Conservation (phyloP, 768 basidiomycete genomes). For the Russula ochroleuca region DNA sequence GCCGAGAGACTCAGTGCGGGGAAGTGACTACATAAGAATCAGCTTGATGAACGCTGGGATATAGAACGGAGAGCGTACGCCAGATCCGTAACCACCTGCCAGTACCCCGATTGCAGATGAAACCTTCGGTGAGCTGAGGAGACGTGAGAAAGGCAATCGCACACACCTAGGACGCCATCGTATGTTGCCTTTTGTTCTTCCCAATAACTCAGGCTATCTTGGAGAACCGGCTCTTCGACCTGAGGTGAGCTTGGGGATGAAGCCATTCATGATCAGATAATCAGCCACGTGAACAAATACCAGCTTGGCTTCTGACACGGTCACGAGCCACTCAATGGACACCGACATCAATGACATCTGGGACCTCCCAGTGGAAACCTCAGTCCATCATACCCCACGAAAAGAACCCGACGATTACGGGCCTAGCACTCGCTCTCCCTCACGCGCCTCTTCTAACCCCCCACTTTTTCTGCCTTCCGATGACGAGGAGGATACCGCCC, state of each 20-base stretch:
- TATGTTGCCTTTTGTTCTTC: constrained; percentile 70
- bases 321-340: constrained; percentile 21
- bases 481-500: constrained; percentile 46
- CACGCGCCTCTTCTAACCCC: constrained; percentile 34
- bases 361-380: constrained; percentile 43
- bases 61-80: constrained; percentile 35
- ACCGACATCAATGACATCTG: constrained; percentile 53
- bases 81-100: constrained; percentile 55
- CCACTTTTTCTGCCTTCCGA: constrained; percentile 55
- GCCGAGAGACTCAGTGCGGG: constrained; percentile 84
- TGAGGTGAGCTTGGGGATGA: neutral
- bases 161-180: constrained; percentile 79
- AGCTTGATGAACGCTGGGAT: constrained; percentile 12
- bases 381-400: constrained; percentile 31
- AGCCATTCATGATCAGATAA: neutral
- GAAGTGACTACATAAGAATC: constrained; percentile 59
- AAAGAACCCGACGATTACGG: constrained; percentile 28
- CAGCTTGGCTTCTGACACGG: constrained; percentile 1
- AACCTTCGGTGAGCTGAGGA: neutral
- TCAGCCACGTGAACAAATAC: constrained; percentile 4
- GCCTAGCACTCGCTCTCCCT: neutral
- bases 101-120: neutral
- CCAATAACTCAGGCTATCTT: constrained; percentile 88
- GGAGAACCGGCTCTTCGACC: constrained; percentile 47
- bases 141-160: neutral